These are phyloP conservation scores for Citrus inodora DNA, from an alignment of 345 rosid genomes.

Conservation along the genomic window DNA sequence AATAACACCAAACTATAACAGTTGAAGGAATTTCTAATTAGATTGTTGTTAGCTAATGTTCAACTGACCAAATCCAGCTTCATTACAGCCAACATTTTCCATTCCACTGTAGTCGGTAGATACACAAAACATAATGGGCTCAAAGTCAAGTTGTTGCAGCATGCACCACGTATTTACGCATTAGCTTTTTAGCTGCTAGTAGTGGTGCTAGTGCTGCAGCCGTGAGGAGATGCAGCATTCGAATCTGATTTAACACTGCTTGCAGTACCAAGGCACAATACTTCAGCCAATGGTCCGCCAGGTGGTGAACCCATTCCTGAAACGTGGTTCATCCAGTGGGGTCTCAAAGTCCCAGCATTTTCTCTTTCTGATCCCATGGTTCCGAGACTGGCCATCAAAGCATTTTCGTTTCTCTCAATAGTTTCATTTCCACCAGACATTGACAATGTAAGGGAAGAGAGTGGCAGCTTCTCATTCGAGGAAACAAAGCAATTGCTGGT, in stretches of 20 bases:
- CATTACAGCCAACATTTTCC: background rate
- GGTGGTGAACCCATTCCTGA: slow-evolving; percentile 45
- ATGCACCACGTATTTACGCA: slow-evolving; percentile 4
- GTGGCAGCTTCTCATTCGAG: slow-evolving; percentile 26
- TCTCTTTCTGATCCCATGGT: slow-evolving; percentile 24
- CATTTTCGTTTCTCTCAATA: slow-evolving; percentile 30
- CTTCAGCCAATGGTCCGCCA: slow-evolving; percentile 62
- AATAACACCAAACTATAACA: background rate
- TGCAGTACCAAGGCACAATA: slow-evolving; percentile 42
- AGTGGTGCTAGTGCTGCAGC: slow-evolving; percentile 20
- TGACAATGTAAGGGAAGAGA: slow-evolving; percentile 58
- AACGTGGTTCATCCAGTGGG: slow-evolving; percentile 40
- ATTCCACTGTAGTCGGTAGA: background rate
- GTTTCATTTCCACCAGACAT: slow-evolving; percentile 45
- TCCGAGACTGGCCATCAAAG: slow-evolving; percentile 22
- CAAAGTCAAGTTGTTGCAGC: background rate
- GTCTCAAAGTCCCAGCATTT: slow-evolving; percentile 16
- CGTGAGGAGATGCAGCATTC: slow-evolving; percentile 19
- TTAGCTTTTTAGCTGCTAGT: slow-evolving; percentile 23
- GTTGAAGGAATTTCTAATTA: background rate
- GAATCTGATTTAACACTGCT: slow-evolving; percentile 21
- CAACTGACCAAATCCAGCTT: background rate
- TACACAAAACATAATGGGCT: background rate
- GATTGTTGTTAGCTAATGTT: background rate
- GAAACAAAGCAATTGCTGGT: slow-evolving; percentile 22